Evolutionary conservation across 495 filamentous ascomycete genomes (phyloP).

Genomic region (Pseudevernia furfuracea): DNA sequence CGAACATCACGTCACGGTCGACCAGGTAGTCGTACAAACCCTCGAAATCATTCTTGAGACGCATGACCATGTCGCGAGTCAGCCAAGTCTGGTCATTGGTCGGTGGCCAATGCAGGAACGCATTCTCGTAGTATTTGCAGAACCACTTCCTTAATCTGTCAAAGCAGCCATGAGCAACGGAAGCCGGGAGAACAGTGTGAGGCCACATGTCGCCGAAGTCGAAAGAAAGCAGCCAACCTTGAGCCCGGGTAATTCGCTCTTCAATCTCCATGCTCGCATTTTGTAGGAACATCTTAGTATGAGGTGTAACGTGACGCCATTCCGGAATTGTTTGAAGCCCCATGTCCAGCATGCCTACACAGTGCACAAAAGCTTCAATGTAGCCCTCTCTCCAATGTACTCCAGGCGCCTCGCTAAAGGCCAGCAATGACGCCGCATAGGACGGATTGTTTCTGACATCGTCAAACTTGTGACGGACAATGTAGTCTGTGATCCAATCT

Average conservation of each 20-base stretch:
- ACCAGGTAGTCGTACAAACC: constrained; percentile 67
- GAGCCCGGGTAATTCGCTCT: constrained; percentile 53
- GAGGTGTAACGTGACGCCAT: constrained; percentile 50
- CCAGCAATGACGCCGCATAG: constrained; percentile 52
- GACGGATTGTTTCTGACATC: constrained; percentile 58
- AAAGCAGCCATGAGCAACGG: constrained; percentile 52
- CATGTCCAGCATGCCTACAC: constrained; percentile 53
- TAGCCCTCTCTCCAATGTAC: constrained; percentile 60
- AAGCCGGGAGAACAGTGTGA: constrained; percentile 44
- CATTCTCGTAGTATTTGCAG: constrained; percentile 30
- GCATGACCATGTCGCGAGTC: constrained; percentile 47
- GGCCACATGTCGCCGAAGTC: constrained; percentile 60
- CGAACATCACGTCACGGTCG: constrained; percentile 59
- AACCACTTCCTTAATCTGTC: constrained; percentile 30
- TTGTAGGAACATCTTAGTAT: constrained; percentile 57
- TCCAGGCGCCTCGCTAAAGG: constrained; percentile 53
- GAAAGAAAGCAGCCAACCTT: constrained; percentile 50
- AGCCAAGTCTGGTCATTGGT: constrained; percentile 49
- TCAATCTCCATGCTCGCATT: constrained; percentile 55
- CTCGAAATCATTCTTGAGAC: constrained; percentile 58
- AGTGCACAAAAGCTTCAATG: constrained; percentile 60
- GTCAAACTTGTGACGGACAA: constrained; percentile 52
- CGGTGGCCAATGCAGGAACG: constrained; percentile 37
- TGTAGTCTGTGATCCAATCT: constrained; percentile 49
- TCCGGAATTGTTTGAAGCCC: constrained; percentile 48